These are phyloP conservation scores for Ricinus communis DNA, from an alignment of 345 rosid species.

Conservation along the genomic window DNA sequence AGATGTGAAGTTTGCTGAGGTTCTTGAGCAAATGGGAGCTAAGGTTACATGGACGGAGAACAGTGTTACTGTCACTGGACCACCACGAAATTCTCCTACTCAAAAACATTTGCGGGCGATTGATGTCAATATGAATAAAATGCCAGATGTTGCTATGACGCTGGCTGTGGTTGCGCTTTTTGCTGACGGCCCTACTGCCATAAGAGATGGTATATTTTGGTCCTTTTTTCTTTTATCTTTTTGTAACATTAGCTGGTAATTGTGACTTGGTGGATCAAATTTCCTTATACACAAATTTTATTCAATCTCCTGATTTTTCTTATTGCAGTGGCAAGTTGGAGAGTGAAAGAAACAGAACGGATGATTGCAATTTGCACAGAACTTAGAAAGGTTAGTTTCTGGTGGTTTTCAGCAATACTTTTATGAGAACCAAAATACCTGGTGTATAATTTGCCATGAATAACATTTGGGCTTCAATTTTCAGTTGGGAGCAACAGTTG, in stretches of 20 bases:
- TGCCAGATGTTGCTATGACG: constrained; percentile 99
- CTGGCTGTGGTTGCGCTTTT: constrained; percentile 94
- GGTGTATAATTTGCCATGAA: too few species aligned
- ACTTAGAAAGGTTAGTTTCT: constrained; percentile 63
- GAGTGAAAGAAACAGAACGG: constrained; percentile 96
- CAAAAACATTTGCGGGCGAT: constrained; percentile 69
- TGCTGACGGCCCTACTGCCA: constrained; percentile 92
- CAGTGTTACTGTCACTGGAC: constrained; percentile 91
- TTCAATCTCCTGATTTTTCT: background rate
- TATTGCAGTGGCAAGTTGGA: constrained; percentile 91
- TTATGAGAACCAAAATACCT: too few species aligned
- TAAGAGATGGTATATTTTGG: constrained; percentile 76
- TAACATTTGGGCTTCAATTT: constrained; percentile 9
- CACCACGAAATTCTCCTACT: constrained; percentile 66
- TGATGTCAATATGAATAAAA: constrained; percentile 98
- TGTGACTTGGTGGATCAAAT: background rate
- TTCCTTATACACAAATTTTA: background rate
- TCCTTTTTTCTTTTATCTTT: background rate
- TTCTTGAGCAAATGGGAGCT: constrained; percentile 95
- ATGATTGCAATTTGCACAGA: constrained; percentile 99
- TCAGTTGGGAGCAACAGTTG: constrained; percentile 96
- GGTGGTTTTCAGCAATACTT: background rate
- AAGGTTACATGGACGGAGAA: constrained; percentile 88
- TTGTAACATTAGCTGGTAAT: background rate
- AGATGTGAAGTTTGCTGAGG: constrained; percentile 91